A percentile compares a stretch with the other conserved stretches of the same genome.
These are phyloP conservation scores for Picea sitchensis DNA, from an alignment of 75 land plant species.

Conservation along the genomic window DNA sequence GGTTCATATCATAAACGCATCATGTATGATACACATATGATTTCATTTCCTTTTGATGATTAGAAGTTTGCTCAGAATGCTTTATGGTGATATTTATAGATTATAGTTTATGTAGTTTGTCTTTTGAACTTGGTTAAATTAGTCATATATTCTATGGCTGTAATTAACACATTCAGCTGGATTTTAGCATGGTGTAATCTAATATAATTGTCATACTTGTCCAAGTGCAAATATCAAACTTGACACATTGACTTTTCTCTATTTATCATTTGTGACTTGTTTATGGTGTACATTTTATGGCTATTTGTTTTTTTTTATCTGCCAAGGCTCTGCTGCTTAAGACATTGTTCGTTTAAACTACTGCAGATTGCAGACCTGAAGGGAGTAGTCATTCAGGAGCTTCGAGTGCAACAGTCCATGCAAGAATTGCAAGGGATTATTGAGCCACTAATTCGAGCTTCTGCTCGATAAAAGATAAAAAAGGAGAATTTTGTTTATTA, in stretches of 20 bases:
- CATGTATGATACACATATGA: too few relatives aligned
- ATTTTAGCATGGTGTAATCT: background rate
- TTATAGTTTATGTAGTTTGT: too few relatives aligned
- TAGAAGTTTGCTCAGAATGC: too few relatives aligned
- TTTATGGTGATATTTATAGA: too few relatives aligned
- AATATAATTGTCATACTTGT: background rate
- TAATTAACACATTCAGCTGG: background rate
- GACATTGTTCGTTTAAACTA: background rate
- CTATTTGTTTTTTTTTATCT: background rate
- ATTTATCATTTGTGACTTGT: background rate
- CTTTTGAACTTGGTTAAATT: too few relatives aligned
- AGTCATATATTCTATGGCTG: background rate
- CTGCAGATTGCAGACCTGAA: slow-evolving; percentile 56
- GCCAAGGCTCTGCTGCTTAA: background rate
- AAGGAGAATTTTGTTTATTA: too few relatives aligned
- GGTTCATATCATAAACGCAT: too few relatives aligned
- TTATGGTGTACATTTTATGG: background rate
- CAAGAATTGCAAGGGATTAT: slow-evolving; percentile 81
- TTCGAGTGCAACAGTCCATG: slow-evolving; percentile 58
- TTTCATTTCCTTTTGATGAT: too few relatives aligned
- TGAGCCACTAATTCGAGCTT: slow-evolving; percentile 33
- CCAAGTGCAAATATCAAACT: background rate
- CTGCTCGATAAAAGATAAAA: slow-evolving; percentile 16
- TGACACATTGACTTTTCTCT: too few relatives aligned
- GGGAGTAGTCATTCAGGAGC: slow-evolving; percentile 56